These are phyloP conservation scores for Boletus tomentosulus DNA, from an alignment of 768 basidiomycete genomes.

Conservation along the genomic window DNA sequence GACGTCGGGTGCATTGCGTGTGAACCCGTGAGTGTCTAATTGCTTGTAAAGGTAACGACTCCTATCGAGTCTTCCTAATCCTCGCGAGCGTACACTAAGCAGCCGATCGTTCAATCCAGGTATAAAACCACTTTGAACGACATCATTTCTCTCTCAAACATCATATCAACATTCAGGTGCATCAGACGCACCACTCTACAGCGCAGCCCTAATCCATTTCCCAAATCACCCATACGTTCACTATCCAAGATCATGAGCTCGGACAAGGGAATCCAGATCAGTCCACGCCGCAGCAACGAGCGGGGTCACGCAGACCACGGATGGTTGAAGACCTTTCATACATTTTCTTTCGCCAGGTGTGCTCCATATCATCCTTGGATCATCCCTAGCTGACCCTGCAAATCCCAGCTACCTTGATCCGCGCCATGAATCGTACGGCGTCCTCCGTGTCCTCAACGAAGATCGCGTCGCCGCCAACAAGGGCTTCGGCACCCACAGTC, in stretches of 20 bases:
- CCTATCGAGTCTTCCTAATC: constrained; percentile 10
- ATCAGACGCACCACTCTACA: neutral
- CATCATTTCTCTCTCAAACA: neutral
- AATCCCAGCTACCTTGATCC: constrained; percentile 54
- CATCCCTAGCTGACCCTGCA: neutral
- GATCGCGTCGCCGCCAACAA: constrained; percentile 72
- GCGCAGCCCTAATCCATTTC: neutral
- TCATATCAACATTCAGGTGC: no score
- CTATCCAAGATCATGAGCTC: constrained; percentile 12
- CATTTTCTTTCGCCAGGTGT: constrained; percentile 71
- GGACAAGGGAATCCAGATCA: constrained; percentile 31
- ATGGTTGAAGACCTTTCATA: constrained; percentile 87
- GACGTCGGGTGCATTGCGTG: constrained; percentile 13
- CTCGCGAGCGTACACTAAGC: neutral
- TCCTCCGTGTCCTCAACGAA: constrained; percentile 89
- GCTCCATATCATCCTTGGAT: constrained; percentile 25
- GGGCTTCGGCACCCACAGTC: constrained; percentile 85
- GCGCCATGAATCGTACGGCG: constrained; percentile 57
- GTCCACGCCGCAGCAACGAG: constrained; percentile 54
- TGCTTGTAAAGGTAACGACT: constrained; percentile 22
- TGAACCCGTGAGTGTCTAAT: constrained; percentile 19
- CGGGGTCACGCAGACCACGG: constrained; percentile 75
- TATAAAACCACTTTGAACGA: constrained; percentile 12
- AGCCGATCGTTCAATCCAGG: constrained; percentile 2
- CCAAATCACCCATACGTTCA: neutral